Evolutionary conservation across 805 yeast species (phyloP), one percentile per base, ranked within the genome.

Genomic region (Monosporozyma yasuniensis): DNA sequence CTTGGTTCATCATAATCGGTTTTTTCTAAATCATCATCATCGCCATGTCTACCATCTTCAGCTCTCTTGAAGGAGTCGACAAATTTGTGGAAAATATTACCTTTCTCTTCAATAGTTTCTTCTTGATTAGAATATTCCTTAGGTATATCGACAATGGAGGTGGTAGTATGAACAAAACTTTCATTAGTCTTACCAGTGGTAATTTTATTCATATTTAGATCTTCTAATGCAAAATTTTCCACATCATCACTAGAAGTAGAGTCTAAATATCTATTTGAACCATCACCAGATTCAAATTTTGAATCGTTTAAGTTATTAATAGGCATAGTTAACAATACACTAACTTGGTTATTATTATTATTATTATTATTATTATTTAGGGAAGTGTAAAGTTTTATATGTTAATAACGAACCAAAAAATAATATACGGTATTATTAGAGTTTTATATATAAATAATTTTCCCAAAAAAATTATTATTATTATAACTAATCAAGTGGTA

Each of bases 51-150:
- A 23, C 38, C 46, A 11, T 49, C 46, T 18, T 59, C 63, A 4
- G 62, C 57, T 44, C 43, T 41, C 19, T 50, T 50, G 28, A 50
- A 50, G 7, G 52, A 50, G 23, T 50, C 52, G 3, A 41, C 8
- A 28, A 50, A 50, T 12, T 32, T n/a, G 16, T 32, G 16, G 35
- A 32, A 32, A 32, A 32, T 12, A 6, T n/a, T 18, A 18, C 14
- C 21, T 19, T 35, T 35, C 39, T 35, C 18, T 35, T 35, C 39
- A 3, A 16, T 18, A 9, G 22, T 16, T 3, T 35, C 22, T 8
- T 35, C 39, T 35, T 35, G 22, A 16, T 9, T 16, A 18, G 39
- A 35, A 35, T 34, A 34, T n/a, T 16, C 19, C 19, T n/a, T 34
- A n/a, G 38, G 38, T n/a, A 34, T 35, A 35, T 35, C 39, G 11